Percentiles rank a stretch among this genome's conserved stretches.
Conservation (phyloP, 768 basidiomycete genomes). For the Sutorius australiensis region DNA sequence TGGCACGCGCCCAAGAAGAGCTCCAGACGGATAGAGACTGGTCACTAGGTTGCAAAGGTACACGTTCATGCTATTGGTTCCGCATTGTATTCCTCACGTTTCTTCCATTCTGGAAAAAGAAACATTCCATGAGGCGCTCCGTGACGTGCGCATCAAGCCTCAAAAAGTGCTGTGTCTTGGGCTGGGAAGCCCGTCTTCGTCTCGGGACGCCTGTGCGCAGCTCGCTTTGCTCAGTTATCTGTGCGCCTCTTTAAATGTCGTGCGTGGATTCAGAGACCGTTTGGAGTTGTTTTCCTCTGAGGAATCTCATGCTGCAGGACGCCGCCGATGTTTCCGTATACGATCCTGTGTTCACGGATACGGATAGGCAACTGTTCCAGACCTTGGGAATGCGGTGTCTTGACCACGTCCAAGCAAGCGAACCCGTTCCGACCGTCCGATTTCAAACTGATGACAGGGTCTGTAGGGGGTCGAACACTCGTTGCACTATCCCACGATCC, state of each 20-base stretch:
- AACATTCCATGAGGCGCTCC: conserved; percentile 34
- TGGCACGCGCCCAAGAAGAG: conserved; percentile 45
- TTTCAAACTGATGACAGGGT: conserved; percentile 9
- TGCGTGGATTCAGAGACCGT: conserved; percentile 38
- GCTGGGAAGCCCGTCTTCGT: conserved; percentile 65
- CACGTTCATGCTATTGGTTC: conserved; percentile 29
- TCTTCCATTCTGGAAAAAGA: conserved; percentile 27
- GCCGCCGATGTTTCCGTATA: conserved; percentile 48
- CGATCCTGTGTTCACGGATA: conserved; percentile 71
- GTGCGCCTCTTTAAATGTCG: conserved; percentile 53
- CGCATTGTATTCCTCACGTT: not conserved
- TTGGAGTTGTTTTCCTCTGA: conserved; percentile 9
- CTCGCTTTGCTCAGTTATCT: conserved; percentile 61
- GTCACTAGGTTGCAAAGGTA: conserved; percentile 55
- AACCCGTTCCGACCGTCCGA: conserved; percentile 8
- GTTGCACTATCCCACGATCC: conserved; percentile 47
- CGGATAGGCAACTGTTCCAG: conserved; percentile 51
- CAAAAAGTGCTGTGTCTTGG: conserved; percentile 61
- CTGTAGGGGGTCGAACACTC: conserved; percentile 34
- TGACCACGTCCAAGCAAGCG: conserved; percentile 51
- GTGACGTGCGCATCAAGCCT: conserved; percentile 20
- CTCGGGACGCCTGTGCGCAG: conserved; percentile 60
- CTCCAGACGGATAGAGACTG: conserved; percentile 45
- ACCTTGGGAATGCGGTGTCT: conserved; percentile 34
- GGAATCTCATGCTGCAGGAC: conserved; percentile 37